Evolutionary conservation across 169 alveolate species (phyloP).

Genomic region (Cystoisospora suis): DNA sequence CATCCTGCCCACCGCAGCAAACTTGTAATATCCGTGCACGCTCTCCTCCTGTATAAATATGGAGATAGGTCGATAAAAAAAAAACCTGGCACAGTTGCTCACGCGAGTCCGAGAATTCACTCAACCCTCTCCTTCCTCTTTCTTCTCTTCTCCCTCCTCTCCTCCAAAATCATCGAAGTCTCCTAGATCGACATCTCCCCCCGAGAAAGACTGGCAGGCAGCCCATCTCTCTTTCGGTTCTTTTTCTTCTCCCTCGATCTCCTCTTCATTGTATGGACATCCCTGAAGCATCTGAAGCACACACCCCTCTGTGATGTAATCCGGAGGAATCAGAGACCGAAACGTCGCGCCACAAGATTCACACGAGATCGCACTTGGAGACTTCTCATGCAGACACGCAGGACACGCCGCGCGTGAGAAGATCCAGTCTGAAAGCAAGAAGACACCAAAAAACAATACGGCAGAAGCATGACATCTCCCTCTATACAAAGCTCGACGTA

Average conservation of each 20-base stretch:
- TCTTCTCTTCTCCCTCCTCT: neutral
- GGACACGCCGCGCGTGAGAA: slow-evolving; percentile 62
- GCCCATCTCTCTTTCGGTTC: neutral
- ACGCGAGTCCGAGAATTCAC: too few relatives aligned
- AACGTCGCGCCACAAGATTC: slow-evolving; percentile 37
- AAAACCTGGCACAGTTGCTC: too few relatives aligned
- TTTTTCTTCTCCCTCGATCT: neutral
- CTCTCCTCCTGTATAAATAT: too few relatives aligned
- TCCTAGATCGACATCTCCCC: slow-evolving; percentile 20
- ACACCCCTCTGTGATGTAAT: slow-evolving; percentile 8
- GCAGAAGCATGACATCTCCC: neutral
- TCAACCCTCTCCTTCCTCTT: neutral
- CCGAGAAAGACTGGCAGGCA: neutral
- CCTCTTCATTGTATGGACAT: slow-evolving; percentile 26
- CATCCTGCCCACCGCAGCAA: too few relatives aligned
- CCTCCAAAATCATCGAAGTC: too few relatives aligned
- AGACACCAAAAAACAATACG: neutral
- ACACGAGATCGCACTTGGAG: slow-evolving; percentile 29
- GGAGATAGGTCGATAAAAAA: too few relatives aligned
- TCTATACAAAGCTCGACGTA: neutral
- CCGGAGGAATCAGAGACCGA: slow-evolving; percentile 40
- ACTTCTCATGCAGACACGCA: slow-evolving; percentile 52
- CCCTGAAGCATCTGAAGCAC: slow-evolving; percentile 61
- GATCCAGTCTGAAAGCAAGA: slow-evolving; percentile 45
- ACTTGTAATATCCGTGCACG: too few relatives aligned